These are phyloP conservation scores for Epichloe glyceriae DNA, from an alignment of 2,329 filamentous ascomycete species.

Conservation along the genomic window DNA sequence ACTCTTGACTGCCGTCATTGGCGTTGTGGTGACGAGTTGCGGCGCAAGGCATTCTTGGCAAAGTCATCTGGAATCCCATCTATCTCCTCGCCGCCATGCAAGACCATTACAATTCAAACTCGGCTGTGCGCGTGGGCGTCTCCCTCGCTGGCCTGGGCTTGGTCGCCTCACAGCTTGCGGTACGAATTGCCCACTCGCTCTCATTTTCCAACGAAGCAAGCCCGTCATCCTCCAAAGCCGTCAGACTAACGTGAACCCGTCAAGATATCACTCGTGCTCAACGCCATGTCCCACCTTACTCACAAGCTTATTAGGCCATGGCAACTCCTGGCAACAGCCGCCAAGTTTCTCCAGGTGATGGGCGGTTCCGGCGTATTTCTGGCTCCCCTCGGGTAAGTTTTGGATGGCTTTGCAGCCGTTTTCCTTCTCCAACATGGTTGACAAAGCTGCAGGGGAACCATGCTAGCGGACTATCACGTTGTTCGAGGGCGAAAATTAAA, in stretches of 20 bases:
- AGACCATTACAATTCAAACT: constrained; percentile 14
- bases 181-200: constrained; percentile 2
- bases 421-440: neutral
- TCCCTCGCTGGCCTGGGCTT: constrained; percentile 15
- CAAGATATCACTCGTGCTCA: constrained; percentile 23
- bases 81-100: constrained; percentile 13
- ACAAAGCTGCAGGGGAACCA: constrained; percentile 11
- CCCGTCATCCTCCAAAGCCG: too few species aligned
- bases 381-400: constrained; percentile 10
- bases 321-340: constrained; percentile 16
- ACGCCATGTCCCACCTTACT: constrained; percentile 25
- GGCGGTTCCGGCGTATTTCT: constrained; percentile 15
- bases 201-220: neutral
- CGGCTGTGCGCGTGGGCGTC: constrained; percentile 12
- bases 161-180: constrained; percentile 15
- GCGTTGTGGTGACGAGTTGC: constrained; percentile 14
- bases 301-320: constrained; percentile 11
- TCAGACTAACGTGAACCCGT: neutral
- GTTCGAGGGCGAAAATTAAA: constrained; percentile 22
- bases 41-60: constrained; percentile 11
- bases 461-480: constrained; percentile 18
- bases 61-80: constrained; percentile 16
- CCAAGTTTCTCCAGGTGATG: constrained; percentile 15
- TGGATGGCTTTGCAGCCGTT: neutral
- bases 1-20: constrained; percentile 16